Conservation (phyloP, 345 rosid genomes). For the Syzygium grande region DNA sequence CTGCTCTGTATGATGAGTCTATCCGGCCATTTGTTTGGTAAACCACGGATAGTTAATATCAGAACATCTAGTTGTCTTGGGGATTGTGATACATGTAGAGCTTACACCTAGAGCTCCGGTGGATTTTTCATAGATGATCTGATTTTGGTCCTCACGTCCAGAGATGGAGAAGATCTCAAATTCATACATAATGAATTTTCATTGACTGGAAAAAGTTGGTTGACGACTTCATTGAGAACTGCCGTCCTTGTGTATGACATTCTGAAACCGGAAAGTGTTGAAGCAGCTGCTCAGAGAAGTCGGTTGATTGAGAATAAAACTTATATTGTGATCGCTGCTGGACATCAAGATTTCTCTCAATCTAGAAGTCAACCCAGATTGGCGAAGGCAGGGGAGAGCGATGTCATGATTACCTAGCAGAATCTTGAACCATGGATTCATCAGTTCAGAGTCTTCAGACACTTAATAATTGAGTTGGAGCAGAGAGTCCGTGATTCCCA, state of each 20-base stretch:
- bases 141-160: background rate
- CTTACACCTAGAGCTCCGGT: background rate
- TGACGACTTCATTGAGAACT: background rate
- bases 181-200: background rate
- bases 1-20: background rate
- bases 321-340: background rate
- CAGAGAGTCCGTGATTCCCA: background rate
- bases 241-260: background rate
- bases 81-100: background rate
- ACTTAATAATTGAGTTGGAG: background rate
- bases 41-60: background rate
- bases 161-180: background rate
- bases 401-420: background rate
- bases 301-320: background rate
- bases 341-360: background rate
- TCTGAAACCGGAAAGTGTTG: background rate
- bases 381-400: background rate
- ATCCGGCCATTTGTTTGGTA: background rate
- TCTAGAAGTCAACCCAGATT: background rate
- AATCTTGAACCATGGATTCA: background rate
- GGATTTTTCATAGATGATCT: background rate
- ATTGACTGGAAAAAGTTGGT: background rate
- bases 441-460: background rate
- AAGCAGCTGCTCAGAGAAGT: background rate
- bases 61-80: background rate